A percentile compares a stretch with the other conserved stretches of the same genome.
These are phyloP conservation scores for Pezicula neosporulosa DNA, from an alignment of 2,329 filamentous ascomycete species.

Conservation along the genomic window DNA sequence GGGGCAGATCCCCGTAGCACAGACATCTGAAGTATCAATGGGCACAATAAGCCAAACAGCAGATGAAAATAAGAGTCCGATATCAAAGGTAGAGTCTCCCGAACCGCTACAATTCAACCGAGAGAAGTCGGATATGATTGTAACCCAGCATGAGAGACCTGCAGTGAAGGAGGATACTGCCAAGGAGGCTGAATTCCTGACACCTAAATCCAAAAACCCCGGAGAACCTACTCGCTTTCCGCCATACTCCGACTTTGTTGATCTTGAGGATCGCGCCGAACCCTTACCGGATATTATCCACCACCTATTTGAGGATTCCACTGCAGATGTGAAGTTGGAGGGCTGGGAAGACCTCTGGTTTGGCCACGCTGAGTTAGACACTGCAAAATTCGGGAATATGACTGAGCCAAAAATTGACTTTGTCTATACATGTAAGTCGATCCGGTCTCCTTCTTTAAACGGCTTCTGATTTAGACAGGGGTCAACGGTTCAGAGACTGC, in stretches of 20 bases:
- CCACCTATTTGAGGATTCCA: slow-evolving; percentile 35
- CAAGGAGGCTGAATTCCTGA: background rate
- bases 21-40: background rate
- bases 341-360: slow-evolving; percentile 41
- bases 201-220: background rate
- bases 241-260: slow-evolving; percentile 8
- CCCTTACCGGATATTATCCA: slow-evolving; percentile 35
- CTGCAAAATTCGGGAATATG: slow-evolving; percentile 26
- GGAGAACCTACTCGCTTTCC: slow-evolving; percentile 6
- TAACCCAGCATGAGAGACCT: background rate
- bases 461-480: slow-evolving; percentile 15
- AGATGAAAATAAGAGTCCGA: background rate
- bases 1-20: background rate
- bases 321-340: slow-evolving; percentile 31
- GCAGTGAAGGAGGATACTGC: background rate
- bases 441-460: background rate
- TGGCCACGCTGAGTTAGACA: slow-evolving; percentile 30
- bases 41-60: background rate
- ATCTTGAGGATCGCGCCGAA: slow-evolving; percentile 14
- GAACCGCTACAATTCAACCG: background rate
- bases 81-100: too few relatives aligned
- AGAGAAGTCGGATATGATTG: background rate
- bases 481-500: slow-evolving; percentile 38
- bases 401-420: slow-evolving; percentile 39
- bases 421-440: slow-evolving; percentile 34